Evolutionary conservation across 441 rosid genomes (phyloP), one percentile per base, ranked within the genome.

Genomic region (Breynia disticha): DNA sequence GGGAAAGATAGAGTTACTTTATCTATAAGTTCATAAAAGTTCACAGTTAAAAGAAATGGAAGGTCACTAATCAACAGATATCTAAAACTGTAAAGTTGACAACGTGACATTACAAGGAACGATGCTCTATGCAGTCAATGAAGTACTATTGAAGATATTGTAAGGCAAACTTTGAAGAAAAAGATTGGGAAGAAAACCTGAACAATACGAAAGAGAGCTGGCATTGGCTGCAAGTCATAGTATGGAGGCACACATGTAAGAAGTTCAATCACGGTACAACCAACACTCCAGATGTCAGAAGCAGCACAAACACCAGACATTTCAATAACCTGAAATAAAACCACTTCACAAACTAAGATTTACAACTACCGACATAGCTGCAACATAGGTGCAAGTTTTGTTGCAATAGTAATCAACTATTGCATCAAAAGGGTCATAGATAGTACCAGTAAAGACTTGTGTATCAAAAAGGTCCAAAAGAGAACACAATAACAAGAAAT

Each of bases 261-360:
- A 66, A 94, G 97, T 71, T 94, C 99, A 53, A 90, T 83, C 63
- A 94, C 95, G 20, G 97, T 94, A 76, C 99, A 94, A 65, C 99
- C 97, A 70, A 94, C 97, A 67, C 99, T 90, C 99, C 97, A 94
- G 65, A 94, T 94, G 68, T 94, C 97, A 37, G 99, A 94, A 64
- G 99, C 95, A 58, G 99, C 97, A 69, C 95, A 94, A 72, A 94
- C 99, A 55, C 97, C 97, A 7, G 97, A 90, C 97, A 94, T 79
- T 75, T 90, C 99, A 80, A 94, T 94, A 60, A 94, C 97, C 97
- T 94, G 79, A 55, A 73, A 62, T 65, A 78, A 57, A 67, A 55
- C 45, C 54, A 22, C 37, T 54, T 55, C 55, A 46, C 50, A 12
- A 19, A 67, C 63, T 54, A 72, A 42, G 61, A 45, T 49, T 20